These are phyloP conservation scores for Cystobasidium ongulense DNA, from an alignment of 768 basidiomycete species.

Conservation along the genomic window DNA sequence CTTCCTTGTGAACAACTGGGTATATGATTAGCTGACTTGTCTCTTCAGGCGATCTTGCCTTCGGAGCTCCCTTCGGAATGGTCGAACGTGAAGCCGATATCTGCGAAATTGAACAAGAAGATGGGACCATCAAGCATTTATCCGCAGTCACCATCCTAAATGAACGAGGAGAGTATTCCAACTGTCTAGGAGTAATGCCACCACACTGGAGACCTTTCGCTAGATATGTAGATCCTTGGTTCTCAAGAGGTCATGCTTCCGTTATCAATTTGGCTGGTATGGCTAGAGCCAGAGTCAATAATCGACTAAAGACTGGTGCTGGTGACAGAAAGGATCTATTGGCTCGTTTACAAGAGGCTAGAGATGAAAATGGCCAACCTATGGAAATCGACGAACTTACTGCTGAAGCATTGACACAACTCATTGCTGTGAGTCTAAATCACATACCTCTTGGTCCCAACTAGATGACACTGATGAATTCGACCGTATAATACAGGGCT, in stretches of 20 bases:
- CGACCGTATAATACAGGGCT: constrained; percentile 61
- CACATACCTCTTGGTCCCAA: neutral
- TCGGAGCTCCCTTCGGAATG: constrained; percentile 86
- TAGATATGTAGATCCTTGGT: constrained; percentile 56
- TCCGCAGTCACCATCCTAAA: constrained; percentile 70
- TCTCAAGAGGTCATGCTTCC: constrained; percentile 53
- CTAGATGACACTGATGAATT: neutral
- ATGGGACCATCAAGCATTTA: constrained; percentile 52
- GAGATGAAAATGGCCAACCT: constrained; percentile 66
- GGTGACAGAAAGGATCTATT: constrained; percentile 68
- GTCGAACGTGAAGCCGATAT: constrained; percentile 60
- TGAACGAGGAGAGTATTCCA: constrained; percentile 76
- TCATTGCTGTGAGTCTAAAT: constrained; percentile 26
- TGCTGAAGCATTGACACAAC: constrained; percentile 54
- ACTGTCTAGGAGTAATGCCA: constrained; percentile 71
- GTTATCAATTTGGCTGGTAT: constrained; percentile 58
- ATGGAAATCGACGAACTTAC: constrained; percentile 78
- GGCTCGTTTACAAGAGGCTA: constrained; percentile 66
- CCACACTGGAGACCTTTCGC: constrained; percentile 53
- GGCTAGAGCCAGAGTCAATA: constrained; percentile 53
- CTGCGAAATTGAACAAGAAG: constrained; percentile 37
- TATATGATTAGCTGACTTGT: neutral
- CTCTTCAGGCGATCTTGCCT: constrained; percentile 57
- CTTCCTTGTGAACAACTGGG: neutral
- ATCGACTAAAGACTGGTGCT: constrained; percentile 57